phyloP scores from a whole-genome alignment of 2,329 filamentous ascomycete species.

The Whalleya microplaca region DNA sequence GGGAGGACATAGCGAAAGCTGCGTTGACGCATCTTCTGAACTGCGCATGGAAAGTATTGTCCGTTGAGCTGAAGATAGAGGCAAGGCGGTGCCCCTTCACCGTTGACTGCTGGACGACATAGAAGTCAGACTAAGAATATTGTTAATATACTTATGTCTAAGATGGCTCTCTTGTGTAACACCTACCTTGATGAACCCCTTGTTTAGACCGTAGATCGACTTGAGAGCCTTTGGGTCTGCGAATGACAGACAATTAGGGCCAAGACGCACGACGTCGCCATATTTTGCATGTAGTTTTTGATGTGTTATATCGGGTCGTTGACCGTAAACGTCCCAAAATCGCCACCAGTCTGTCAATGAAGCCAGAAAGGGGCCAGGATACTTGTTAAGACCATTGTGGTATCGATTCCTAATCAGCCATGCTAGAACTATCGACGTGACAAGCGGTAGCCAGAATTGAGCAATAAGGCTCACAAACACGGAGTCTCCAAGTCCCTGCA shows the following conservation, averaged over 20 bases:
- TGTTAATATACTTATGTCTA: conserved; percentile 8
- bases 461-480: conserved; percentile 40
- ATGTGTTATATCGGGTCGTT: conserved; percentile 69
- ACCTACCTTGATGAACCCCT: conserved; percentile 75
- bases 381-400: conserved; percentile 65
- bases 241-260: conserved; percentile 75
- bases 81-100: conserved; percentile 68
- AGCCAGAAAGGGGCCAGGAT: conserved; percentile 73
- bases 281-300: conserved; percentile 70
- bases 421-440: conserved; percentile 37
- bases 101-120: conserved; percentile 76
- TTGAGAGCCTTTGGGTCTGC: conserved; percentile 74
- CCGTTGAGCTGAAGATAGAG: conserved; percentile 76
- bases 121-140: conserved; percentile 70
- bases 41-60: conserved; percentile 75
- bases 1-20: conserved; percentile 76
- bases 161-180: not conserved
- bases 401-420: conserved; percentile 55
- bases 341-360: conserved; percentile 75
- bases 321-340: conserved; percentile 67
- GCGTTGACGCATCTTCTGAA: conserved; percentile 76
- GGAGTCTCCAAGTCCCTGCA: conserved; percentile 27
- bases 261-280: conserved; percentile 75
- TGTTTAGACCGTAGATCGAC: conserved; percentile 80
- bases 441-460: conserved; percentile 49